Percentiles rank a stretch among this genome's conserved stretches.
These are phyloP conservation scores for Proliferodiscus dingleyae DNA, from an alignment of 2,329 filamentous ascomycete genomes.

Conservation along the genomic window DNA sequence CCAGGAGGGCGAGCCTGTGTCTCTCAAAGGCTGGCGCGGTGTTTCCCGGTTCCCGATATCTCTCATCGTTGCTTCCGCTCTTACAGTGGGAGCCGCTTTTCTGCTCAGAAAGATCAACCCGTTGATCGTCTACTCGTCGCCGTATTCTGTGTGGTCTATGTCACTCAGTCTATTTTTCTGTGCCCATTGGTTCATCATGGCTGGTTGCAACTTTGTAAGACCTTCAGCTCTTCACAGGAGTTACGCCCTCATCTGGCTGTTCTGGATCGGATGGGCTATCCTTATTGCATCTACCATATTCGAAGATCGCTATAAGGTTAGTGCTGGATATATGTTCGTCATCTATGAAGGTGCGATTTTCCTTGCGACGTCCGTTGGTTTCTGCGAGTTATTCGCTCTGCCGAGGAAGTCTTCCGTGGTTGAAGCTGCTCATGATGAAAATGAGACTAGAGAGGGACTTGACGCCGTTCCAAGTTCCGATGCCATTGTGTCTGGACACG, in stretches of 20 bases:
- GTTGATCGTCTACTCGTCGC: constrained; percentile 83
- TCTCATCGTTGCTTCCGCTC: constrained; percentile 59
- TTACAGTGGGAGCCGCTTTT: constrained; percentile 69
- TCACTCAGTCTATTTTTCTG: constrained; percentile 77
- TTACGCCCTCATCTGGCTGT: constrained; percentile 82
- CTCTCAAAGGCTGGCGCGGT: constrained; percentile 72
- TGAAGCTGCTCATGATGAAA: constrained; percentile 47
- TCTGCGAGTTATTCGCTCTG: constrained; percentile 76
- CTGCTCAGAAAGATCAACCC: constrained; percentile 81
- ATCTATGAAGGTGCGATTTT: constrained; percentile 76
- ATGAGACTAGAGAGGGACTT: constrained; percentile 39
- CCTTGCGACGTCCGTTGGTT: constrained; percentile 66
- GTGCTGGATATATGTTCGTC: constrained; percentile 73
- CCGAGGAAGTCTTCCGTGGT: constrained; percentile 67
- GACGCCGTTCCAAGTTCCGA: constrained; percentile 31
- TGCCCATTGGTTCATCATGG: constrained; percentile 75
- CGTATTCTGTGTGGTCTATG: constrained; percentile 85
- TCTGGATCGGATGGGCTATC: constrained; percentile 65
- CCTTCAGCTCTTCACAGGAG: constrained; percentile 82
- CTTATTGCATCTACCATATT: constrained; percentile 69
- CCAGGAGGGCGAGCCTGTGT: constrained; percentile 56
- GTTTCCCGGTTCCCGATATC: constrained; percentile 80
- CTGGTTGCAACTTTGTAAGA: constrained; percentile 71
- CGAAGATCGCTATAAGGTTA: constrained; percentile 69
- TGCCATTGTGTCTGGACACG: constrained; percentile 27